These are phyloP conservation scores for Fusarium devonianum DNA, from an alignment of 2,329 filamentous ascomycete species.

Conservation along the genomic window DNA sequence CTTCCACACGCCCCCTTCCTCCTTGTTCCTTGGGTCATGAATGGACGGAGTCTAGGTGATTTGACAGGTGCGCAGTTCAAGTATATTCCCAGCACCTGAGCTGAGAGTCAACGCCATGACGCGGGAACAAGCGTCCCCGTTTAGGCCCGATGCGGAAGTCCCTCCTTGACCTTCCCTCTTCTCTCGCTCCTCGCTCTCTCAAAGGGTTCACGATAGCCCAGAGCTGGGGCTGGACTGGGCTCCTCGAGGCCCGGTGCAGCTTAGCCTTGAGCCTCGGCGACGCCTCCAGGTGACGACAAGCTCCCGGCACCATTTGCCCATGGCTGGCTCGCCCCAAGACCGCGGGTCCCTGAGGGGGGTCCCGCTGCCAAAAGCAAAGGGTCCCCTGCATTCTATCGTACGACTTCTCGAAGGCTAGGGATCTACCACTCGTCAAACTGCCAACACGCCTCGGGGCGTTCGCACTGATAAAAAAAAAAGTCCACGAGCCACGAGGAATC, in stretches of 20 bases:
- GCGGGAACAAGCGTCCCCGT: not conserved
- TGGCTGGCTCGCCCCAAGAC: no score
- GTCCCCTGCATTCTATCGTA: slow-evolving; percentile 34
- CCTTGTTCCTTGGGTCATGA: no score
- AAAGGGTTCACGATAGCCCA: not conserved
- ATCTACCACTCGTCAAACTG: slow-evolving; percentile 16
- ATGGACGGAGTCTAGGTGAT: no score
- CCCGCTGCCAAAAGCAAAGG: slow-evolving; percentile 22
- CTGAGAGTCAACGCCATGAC: not conserved
- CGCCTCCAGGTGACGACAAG: slow-evolving; percentile 7
- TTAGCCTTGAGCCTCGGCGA: slow-evolving; percentile 2
- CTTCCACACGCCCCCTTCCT: no score
- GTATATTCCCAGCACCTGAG: no score
- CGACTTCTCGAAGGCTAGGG: slow-evolving; percentile 35
- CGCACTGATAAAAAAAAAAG: not conserved
- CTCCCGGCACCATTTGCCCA: no score
- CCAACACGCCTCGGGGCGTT: slow-evolving; percentile 14
- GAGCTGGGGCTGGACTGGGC: slow-evolving; percentile 7
- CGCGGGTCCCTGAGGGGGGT: no score
- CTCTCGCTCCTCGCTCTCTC: not conserved
- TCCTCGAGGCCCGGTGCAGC: slow-evolving; percentile 17
- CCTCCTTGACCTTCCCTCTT: no score
- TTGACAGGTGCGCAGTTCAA: no score
- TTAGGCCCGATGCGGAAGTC: not conserved
- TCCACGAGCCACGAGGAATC: slow-evolving; percentile 37